Base-by-base conservation (phyloP, 1,284 basidiomycete species). In the Sanghuangporus sanghuang region DNA sequence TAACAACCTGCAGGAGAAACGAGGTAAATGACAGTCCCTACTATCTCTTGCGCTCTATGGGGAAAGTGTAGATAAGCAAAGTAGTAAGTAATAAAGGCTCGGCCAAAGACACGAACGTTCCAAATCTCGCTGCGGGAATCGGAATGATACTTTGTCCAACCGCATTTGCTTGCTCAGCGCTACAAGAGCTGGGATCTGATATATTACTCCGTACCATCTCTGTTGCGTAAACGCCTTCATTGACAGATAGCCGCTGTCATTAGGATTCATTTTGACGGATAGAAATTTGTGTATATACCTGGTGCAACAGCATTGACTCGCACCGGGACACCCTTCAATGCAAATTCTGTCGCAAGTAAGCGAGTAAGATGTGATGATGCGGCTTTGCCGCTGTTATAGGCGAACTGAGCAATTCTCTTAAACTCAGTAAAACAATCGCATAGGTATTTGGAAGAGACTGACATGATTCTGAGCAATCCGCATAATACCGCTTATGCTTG, bases 311-410 rank as follows among this genome's bases (percentile, higher is more conserved):
- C 78, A 71, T 86, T 87, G 50, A 92, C 84, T 58, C 89, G 87
- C 27, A 93, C 82, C 2, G 85, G 82, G 18, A 90, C 80, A 21
- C 79, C 78, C 68, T 86, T 85, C 61, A 91, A 75, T 1, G 85
- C 85, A 62, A 90, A 80, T 69, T 93, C 91, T 1, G 89, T 90
- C 1, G 89, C 77, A 58, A 93, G 73, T 82, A 92, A 82, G 72
- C 80, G 86, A 6, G 87, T 89, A 11, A 93, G 76, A 68, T 92
- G 90, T 8, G 85, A 81, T 3, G 83, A 83, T 0, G 90, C 92
- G 0, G 87, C 89, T 73, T 93, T 93, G 11, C 87, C 77, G 66
- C 86, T 86, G 73, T 92, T 92, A 73, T 93, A 92, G 39, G 81
- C 83, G 69, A 92, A 92, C 90, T 92, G 60, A 55, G 53, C 63